These are phyloP conservation scores for Crithidia acanthocephali DNA, from an alignment of 208 protist genomes.

Conservation along the genomic window DNA sequence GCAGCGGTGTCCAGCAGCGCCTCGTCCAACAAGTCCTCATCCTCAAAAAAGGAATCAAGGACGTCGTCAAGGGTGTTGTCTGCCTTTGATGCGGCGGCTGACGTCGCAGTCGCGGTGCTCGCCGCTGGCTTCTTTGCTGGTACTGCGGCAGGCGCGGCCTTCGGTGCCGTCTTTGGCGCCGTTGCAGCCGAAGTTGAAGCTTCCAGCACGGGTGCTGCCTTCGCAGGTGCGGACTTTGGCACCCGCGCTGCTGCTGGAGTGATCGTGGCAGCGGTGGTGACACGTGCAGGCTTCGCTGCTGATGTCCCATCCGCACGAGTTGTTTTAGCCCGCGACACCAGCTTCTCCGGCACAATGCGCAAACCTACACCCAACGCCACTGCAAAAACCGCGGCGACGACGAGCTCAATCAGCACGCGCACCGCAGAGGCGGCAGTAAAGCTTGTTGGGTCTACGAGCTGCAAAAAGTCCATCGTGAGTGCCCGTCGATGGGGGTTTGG, in stretches of 20 bases:
- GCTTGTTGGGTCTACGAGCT: constrained; percentile 27
- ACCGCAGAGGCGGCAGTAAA: constrained; percentile 11
- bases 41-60: constrained; percentile 51
- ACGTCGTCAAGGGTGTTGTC: constrained; percentile 30
- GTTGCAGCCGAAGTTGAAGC: too few relatives aligned
- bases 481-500: not conserved
- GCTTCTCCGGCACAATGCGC: constrained; percentile 23
- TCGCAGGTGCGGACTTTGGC: not conserved
- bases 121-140: not conserved
- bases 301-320: not conserved
- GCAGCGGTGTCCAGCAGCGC: constrained; percentile 36
- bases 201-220: too few relatives aligned
- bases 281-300: not conserved
- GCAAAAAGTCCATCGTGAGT: constrained; percentile 40
- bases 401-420: constrained; percentile 28
- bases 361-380: constrained; percentile 36
- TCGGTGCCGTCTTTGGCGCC: not conserved
- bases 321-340: constrained; percentile 23
- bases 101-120: constrained; percentile 3
- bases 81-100: not conserved
- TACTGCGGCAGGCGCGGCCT: not conserved
- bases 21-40: constrained; percentile 38
- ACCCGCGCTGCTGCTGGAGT: not conserved
- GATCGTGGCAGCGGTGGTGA: too few relatives aligned
- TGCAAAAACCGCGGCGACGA: constrained; percentile 7